Evolutionary conservation across 176 grass and related monocot species (phyloP).

Genomic region (Oryza rufipogon): DNA sequence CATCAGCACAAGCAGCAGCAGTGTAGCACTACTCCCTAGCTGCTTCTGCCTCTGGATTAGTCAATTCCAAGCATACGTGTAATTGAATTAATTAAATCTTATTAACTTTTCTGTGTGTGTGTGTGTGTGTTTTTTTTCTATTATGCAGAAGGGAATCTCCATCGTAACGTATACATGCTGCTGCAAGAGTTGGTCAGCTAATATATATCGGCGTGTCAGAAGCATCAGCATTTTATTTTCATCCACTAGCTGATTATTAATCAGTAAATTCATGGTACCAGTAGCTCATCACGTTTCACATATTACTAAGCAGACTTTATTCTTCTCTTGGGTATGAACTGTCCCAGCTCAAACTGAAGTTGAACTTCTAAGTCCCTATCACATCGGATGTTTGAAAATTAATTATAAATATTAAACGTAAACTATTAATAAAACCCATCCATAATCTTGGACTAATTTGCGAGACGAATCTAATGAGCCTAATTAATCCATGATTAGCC

Average conservation of each 20-base stretch:
- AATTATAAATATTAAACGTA: no score
- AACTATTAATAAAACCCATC: no score
- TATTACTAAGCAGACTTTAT: background rate
- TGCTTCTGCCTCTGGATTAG: no score
- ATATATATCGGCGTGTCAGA: no score
- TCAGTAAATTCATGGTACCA: background rate
- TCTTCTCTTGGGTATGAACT: background rate
- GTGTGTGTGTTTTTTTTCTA: background rate
- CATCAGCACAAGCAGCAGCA: no score
- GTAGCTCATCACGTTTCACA: background rate
- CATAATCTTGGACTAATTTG: no score
- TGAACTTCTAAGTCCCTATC: no score
- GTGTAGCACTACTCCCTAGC: no score
- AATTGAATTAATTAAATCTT: background rate
- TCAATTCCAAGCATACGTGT: no score
- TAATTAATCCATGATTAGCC: no score
- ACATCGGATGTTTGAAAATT: no score
- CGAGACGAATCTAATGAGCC: no score
- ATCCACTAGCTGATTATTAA: background rate
- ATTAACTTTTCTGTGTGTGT: background rate
- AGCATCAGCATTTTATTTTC: background rate
- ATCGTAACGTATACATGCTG: background rate
- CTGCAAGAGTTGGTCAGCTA: background rate
- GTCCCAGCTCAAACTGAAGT: background rate
- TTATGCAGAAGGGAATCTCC: background rate